Evolutionary conservation across 129 eudicot species (phyloP).

Genomic region (Flaveria brownii): DNA sequence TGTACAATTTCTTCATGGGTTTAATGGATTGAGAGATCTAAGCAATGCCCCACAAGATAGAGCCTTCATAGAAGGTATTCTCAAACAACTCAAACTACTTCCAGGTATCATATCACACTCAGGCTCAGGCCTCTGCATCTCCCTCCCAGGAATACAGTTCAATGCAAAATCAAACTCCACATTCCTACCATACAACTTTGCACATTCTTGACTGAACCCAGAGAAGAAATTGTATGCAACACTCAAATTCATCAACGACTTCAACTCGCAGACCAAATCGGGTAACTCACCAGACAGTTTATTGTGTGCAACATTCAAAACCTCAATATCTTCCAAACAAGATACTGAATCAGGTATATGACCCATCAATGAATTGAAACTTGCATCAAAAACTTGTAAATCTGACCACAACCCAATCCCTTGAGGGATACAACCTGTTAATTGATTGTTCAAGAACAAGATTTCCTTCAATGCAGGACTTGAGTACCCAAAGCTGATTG

Average conservation of each 20-base stretch:
- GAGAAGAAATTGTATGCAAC: conserved; percentile 73
- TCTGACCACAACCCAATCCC: conserved; percentile 71
- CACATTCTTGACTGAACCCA: conserved; percentile 61
- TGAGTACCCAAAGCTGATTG: conserved; percentile 60
- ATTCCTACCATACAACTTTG: conserved; percentile 44
- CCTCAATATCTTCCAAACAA: conserved; percentile 63
- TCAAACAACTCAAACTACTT: conserved; percentile 60
- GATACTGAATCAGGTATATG: conserved; percentile 70
- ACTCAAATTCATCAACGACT: conserved; percentile 56
- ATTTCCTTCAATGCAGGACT: conserved; percentile 55
- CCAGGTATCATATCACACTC: conserved; percentile 74
- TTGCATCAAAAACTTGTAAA: conserved; percentile 59
- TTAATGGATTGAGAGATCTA: conserved; percentile 27
- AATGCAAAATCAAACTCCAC: conserved; percentile 67
- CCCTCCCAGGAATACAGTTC: conserved; percentile 76
- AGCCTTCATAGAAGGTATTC: conserved; percentile 59
- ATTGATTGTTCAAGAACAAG: conserved; percentile 57
- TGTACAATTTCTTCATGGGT: conserved; percentile 27
- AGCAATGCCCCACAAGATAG: conserved; percentile 64
- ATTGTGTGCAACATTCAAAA: conserved; percentile 64
- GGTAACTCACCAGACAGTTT: conserved; percentile 66
- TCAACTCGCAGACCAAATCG: conserved; percentile 59
- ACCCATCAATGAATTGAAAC: conserved; percentile 53
- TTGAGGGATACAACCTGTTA: conserved; percentile 71
- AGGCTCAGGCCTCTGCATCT: conserved; percentile 85